Evolutionary conservation across 768 basidiomycete genomes (phyloP), one percentile per base, ranked within the genome.

Genomic region (Imleria badia): DNA sequence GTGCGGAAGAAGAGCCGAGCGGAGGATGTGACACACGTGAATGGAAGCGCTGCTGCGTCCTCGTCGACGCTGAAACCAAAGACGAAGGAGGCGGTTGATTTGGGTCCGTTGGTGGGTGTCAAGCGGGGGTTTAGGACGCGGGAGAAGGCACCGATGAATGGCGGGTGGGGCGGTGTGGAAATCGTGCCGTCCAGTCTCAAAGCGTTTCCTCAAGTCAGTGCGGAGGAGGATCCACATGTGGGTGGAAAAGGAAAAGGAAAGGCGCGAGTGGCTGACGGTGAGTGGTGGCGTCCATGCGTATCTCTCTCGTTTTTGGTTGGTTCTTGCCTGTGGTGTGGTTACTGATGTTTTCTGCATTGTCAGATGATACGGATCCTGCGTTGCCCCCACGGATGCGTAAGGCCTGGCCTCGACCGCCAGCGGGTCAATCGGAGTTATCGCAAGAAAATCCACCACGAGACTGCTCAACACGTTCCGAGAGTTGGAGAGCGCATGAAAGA

Each of bases 341-440:
- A n/a, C 56, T 59, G 0, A 55, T 35, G 11, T 55, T 42, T 40
- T 41, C 41, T 30, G 6, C n/a, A 3, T 19, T 43, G 35, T 31
- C 46, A 5, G 33, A 48, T 14, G 54, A 52, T 34, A 58, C 62
- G 54, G 61, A 65, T 7, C 51, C 58, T 12, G 35, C 68, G 45
- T 75, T 87, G 60, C 86, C 85, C 6, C 85, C 85, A 5, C 83
- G 83, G 68, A 80, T 87, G 80, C 75, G 86, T 36, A 87, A 84
- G 58, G 57, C 58, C 4, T 75, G 75, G 77, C 62, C 69, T 22
- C 68, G 64, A 19, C 49, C 49, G n/a, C 33, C 43, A 12, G n/a
- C 31, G 3, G 13, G 10, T 34, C 56, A 45, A 35, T 6, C 20
- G 2, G 52, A 66, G 46, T 6, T 41, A 38, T 23, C n/a, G n/a